Conservation (phyloP, 2,329 filamentous ascomycete species). For the Diaporthe eres region DNA sequence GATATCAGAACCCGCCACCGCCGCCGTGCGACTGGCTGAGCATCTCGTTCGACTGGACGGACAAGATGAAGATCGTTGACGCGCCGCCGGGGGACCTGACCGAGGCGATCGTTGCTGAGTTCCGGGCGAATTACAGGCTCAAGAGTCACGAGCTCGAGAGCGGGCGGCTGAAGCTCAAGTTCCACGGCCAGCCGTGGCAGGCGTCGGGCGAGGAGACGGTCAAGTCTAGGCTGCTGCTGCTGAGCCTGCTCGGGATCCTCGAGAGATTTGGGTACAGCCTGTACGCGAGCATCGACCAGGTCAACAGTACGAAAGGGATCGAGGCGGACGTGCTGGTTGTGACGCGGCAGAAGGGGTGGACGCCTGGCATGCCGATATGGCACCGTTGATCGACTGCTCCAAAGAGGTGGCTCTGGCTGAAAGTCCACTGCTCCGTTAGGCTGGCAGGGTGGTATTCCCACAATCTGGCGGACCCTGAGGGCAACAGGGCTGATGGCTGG, state of each 20-base stretch:
- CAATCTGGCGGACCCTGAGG: conserved; percentile 12
- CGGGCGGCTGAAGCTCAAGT: conserved; percentile 50
- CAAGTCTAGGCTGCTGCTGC: conserved; percentile 48
- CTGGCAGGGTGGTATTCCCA: conserved; percentile 3
- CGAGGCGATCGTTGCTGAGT: conserved; percentile 41
- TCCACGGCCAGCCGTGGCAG: conserved; percentile 52
- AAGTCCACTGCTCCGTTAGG: neutral
- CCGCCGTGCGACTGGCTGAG: conserved; percentile 54
- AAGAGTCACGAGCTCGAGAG: conserved; percentile 38
- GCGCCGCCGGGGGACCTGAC: conserved; percentile 44
- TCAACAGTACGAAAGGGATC: conserved; percentile 10
- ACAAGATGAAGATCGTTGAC: conserved; percentile 53
- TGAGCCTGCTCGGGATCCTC: conserved; percentile 52
- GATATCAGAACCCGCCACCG: conserved; percentile 52
- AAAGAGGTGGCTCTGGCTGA: neutral
- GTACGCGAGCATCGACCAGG: conserved; percentile 56
- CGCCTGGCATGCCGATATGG: conserved; percentile 36
- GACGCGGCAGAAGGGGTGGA: conserved; percentile 38
- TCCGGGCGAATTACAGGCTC: conserved; percentile 33
- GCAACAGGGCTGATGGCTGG: conserved; percentile 13
- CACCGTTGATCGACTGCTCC: conserved; percentile 17
- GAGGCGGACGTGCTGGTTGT: conserved; percentile 43
- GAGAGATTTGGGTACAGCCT: conserved; percentile 55
- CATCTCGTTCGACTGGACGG: conserved; percentile 51
- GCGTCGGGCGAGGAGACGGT: conserved; percentile 45